Evolutionary conservation across 1,284 basidiomycete genomes (phyloP), one percentile per base, ranked within the genome.

Genomic region (Spongiforma sp.): DNA sequence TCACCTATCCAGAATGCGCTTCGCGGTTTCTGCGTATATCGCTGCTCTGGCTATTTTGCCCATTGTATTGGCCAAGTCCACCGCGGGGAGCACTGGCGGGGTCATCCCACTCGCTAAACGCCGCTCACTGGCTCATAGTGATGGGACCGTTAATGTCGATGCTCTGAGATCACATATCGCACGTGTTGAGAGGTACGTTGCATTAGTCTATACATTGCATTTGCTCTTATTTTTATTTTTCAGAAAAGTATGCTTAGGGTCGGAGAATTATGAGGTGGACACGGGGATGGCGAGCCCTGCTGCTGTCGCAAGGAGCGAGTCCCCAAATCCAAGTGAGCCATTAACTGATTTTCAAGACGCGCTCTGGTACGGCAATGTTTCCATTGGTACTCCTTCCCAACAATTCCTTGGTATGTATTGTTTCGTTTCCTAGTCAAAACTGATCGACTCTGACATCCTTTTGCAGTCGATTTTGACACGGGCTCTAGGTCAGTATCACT

Each of bases 401-500:
- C 5, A 10, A 4, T 74, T 66, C 46, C 64, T 62, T 4, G 67
- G 72, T 68, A 50, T 55, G 60, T 37, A n/a, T 6, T 36, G 6
- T 55, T 17, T 28, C 15, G n/a, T 15, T n/a, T 32, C 28, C 21
- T 14, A n/a, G 17, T n/a, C n/a, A 33, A 12, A 26, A 8, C 14
- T 55, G 14, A 21, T 37, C 36, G 9, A 33, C 10, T 36, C 33
- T 55, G 24, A 55, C 8, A 24, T 26, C n/a, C 28, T 17, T 57
- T 6, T 19, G n/a, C 11, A 73, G 71, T 73, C 24, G 55, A 53
- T 9, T 68, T 72, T 7, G 71, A 73, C n/a, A 73, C 70, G 0
- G 71, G 68, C 6, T 70, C 63, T 5, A 65, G 67, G 69, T 26
- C 58, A 2, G 60, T 61, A 5, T 54, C 21, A n/a, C n/a, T 54